Evolutionary conservation across 441 rosid species (phyloP).

Genomic region (Kokia cookei): DNA sequence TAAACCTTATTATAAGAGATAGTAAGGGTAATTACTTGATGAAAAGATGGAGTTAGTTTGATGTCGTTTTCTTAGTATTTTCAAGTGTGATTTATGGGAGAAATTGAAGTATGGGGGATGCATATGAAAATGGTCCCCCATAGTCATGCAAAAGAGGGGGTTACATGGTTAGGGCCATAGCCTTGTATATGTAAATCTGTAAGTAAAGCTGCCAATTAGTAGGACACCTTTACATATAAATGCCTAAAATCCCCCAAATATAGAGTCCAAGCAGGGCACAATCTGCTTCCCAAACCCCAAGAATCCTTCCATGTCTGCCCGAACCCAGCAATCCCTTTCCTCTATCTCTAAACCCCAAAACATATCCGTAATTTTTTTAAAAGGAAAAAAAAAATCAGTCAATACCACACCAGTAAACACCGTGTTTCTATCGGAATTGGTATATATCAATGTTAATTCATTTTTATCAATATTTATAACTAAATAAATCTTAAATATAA

Average conservation of each 20-base stretch:
- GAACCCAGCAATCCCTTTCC: slow-evolving; percentile 39
- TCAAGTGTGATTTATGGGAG: background rate
- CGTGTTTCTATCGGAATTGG: no score
- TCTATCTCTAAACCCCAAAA: background rate
- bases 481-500: no score
- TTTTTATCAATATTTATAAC: no score
- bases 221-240: background rate
- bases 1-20: background rate
- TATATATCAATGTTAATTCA: no score
- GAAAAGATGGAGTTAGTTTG: background rate
- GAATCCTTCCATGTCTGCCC: slow-evolving; percentile 67
- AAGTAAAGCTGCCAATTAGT: background rate
- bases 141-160: background rate
- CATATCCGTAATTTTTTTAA: background rate
- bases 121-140: background rate
- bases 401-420: background rate
- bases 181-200: background rate
- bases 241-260: background rate
- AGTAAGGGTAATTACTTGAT: background rate
- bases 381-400: background rate
- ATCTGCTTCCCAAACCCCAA: slow-evolving; percentile 59
- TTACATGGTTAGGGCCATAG: background rate
- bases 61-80: background rate
- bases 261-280: slow-evolving; percentile 46
- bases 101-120: background rate